Percentiles rank a stretch among this genome's conserved stretches.
These are phyloP conservation scores for Boletales sp. DNA, from an alignment of 768 basidiomycete genomes.

Conservation along the genomic window DNA sequence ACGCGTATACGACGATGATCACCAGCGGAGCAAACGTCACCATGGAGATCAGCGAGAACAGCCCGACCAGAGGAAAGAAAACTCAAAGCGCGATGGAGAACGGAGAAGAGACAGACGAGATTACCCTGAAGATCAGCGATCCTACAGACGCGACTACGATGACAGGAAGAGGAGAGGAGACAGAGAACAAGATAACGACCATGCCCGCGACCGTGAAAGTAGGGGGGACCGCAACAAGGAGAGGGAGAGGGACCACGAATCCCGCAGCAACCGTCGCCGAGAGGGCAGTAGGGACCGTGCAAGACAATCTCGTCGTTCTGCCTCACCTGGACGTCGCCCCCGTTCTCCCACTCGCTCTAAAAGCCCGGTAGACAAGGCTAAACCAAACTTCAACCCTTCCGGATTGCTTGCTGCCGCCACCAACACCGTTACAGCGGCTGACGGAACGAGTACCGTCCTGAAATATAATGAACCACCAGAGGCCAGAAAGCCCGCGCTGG, in stretches of 20 bases:
- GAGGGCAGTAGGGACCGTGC: slow-evolving; percentile 31
- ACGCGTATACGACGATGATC: slow-evolving; percentile 11
- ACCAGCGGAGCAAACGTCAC: slow-evolving; percentile 8
- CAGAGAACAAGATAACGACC: slow-evolving; percentile 10
- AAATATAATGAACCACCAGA: slow-evolving; percentile 99
- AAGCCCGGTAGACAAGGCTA: slow-evolving; percentile 54
- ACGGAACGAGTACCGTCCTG: slow-evolving; percentile 78
- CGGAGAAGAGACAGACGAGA: slow-evolving; percentile 17
- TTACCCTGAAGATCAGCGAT: slow-evolving; percentile 12
- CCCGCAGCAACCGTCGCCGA: slow-evolving; percentile 24
- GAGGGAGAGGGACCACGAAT: slow-evolving; percentile 40
- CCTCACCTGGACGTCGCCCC: slow-evolving; percentile 46
- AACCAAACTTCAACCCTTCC: slow-evolving; percentile 87
- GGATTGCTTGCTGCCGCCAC: slow-evolving; percentile 95
- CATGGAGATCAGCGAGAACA: slow-evolving; percentile 4
- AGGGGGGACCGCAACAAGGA: slow-evolving; percentile 30
- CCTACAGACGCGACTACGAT: slow-evolving; percentile 19
- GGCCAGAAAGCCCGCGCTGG: slow-evolving; percentile 83
- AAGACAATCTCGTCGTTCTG: slow-evolving; percentile 48
- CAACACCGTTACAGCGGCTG: slow-evolving; percentile 75
- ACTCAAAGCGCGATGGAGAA: slow-evolving; percentile 21
- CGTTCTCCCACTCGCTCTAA: slow-evolving; percentile 41
- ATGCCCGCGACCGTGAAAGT: slow-evolving; percentile 12
- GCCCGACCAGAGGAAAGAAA: slow-evolving; percentile 12
- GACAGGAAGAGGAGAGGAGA: slow-evolving; percentile 15